Evolutionary conservation across 2,329 filamentous ascomycete genomes (phyloP).

Genomic region (Colletotrichum navitas): DNA sequence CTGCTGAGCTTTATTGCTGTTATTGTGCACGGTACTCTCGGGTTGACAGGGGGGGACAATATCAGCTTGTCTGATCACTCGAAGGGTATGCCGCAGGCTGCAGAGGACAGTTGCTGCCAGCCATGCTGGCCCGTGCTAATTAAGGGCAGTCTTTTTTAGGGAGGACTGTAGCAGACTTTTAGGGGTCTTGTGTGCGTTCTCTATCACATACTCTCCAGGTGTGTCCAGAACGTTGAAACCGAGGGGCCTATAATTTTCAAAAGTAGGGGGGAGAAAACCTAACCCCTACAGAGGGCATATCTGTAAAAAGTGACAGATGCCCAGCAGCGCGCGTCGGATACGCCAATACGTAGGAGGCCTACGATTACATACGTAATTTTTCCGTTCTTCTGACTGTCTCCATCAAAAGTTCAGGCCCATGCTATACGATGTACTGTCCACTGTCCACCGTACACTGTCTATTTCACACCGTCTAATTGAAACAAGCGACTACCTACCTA

Average conservation of each 20-base stretch:
- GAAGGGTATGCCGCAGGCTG: background rate
- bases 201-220: background rate
- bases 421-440: background rate
- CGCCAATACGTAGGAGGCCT: background rate
- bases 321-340: background rate
- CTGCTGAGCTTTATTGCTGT: too few relatives aligned
- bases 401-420: background rate
- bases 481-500: background rate
- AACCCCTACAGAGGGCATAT: too few relatives aligned
- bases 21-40: too few relatives aligned
- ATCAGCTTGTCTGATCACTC: too few relatives aligned
- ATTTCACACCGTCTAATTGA: background rate
- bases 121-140: background rate
- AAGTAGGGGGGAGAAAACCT: too few relatives aligned
- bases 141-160: background rate
- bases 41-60: too few relatives aligned
- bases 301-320: background rate
- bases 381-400: background rate
- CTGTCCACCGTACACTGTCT: background rate
- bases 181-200: background rate
- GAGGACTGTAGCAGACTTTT: background rate
- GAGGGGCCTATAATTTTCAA: background rate
- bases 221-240: background rate
- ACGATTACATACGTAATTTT: background rate
- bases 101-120: background rate